phyloP scores from a whole-genome alignment of 129 eudicot genomes.

The Solidago caesia region DNA sequence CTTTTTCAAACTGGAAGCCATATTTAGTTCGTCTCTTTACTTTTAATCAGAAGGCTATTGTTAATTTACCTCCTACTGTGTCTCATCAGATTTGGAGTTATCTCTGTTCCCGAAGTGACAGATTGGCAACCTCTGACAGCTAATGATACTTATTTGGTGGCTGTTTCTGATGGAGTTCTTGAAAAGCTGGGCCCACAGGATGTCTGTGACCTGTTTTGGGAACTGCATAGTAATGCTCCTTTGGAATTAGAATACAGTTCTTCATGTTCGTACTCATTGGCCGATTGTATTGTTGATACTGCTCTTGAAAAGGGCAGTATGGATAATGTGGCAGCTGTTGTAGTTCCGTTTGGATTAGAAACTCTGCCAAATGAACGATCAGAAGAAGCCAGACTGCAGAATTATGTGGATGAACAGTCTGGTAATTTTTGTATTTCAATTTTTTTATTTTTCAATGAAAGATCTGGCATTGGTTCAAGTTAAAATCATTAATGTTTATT shows the following conservation, averaged over 20 bases:
- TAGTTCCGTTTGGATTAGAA: slow-evolving; percentile 58
- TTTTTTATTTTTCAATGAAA: neutral
- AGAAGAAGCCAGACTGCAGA: slow-evolving; percentile 38
- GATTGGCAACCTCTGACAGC: slow-evolving; percentile 71
- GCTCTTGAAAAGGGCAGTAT: slow-evolving; percentile 76
- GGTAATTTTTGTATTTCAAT: slow-evolving; percentile 13
- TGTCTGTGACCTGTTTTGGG: slow-evolving; percentile 85
- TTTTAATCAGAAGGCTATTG: slow-evolving; percentile 1
- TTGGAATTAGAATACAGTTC: slow-evolving; percentile 44
- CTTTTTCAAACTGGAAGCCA: neutral
- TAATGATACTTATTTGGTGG: slow-evolving; percentile 85
- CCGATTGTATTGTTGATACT: slow-evolving; percentile 82
- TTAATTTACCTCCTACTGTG: slow-evolving; percentile 28
- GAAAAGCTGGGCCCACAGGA: slow-evolving; percentile 78
- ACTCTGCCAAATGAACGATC: slow-evolving; percentile 22
- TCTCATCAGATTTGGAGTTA: slow-evolving; percentile 78
- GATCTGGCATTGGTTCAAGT: slow-evolving; percentile 15
- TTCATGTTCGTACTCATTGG: slow-evolving; percentile 69
- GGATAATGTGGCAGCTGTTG: slow-evolving; percentile 88
- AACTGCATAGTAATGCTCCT: slow-evolving; percentile 45
- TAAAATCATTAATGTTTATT: slow-evolving; percentile 6
- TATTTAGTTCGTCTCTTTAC: neutral
- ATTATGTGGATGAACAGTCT: slow-evolving; percentile 36
- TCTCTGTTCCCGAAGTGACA: slow-evolving; percentile 82
- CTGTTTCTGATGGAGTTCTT: slow-evolving; percentile 88